Base-by-base conservation (phyloP, 1,139 yeast species). In the Hansenula anomala region DNA sequence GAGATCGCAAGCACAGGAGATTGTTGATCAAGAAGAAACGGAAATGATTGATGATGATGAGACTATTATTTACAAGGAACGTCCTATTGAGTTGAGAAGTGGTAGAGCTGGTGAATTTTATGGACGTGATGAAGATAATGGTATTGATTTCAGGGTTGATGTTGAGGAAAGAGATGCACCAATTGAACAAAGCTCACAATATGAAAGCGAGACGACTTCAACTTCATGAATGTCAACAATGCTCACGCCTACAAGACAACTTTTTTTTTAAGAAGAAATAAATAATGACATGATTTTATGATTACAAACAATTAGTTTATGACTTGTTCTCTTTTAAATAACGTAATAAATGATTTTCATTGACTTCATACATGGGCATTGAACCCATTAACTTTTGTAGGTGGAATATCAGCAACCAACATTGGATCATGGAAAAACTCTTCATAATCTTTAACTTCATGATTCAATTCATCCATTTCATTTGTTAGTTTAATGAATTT, bases 401-500 rank as follows among this genome's bases (percentile, higher is more conserved):
- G 58, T 6, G 61, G 56, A 18, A 58, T 47, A 40, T 71, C 76
- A 1, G 73, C 70, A 14, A 66, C 59, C 41, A 73, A 45, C 43
- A 70, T 56, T 14, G 78, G 78, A 43, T 67, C 66, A 25, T 38
- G 37, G 33, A 61, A 50, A 23, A 54, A 45, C 10, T 51, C 56
- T 3, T 62, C 63, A 19, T 48, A 41, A 36, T 34, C 50, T 30
- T 29, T 29, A 12, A 23, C 13, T 8, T 23, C 13, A 23, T 12
- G 25, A 23, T 23, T 23, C 5, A 23, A 23, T 8, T 23, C 13
- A 23, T 28, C 38, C 28, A 34, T 42, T 18, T 42, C 53, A 49
- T 43, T 44, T 39, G 66, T 44, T 36, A 52, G 43, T 29, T 67
- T 60, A 49, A 80, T 67, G 54, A 70, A 83, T 32, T 60, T 59